Evolutionary conservation across 2,329 filamentous ascomycete genomes (phyloP).

Genomic region (Ceratocystis harringtonii): DNA sequence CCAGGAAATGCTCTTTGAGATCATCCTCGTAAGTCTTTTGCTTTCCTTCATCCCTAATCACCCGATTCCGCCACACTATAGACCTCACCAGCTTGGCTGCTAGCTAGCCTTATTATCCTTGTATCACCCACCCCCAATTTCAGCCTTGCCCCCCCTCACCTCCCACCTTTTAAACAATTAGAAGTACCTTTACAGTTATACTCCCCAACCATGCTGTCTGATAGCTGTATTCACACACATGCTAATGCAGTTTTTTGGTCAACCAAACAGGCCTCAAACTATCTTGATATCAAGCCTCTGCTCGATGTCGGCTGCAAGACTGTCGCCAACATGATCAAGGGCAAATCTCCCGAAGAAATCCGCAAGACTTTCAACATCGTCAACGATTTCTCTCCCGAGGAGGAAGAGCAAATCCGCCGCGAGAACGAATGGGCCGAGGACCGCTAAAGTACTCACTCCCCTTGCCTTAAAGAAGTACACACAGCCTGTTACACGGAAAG

Average conservation of each 20-base stretch:
- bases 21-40: conserved; percentile 61
- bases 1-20: conserved; percentile 99
- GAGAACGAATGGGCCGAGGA: conserved; percentile 91
- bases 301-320: conserved; percentile 99
- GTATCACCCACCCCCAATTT: not conserved
- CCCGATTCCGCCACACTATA: not conserved
- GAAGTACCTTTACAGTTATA: too few relatives aligned
- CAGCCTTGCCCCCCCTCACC: not conserved
- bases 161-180: too few relatives aligned
- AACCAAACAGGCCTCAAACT: conserved; percentile 66
- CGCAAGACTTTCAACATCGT: conserved; percentile 99
- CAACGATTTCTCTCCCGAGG: conserved; percentile 97
- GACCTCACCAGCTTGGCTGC: not conserved
- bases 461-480: not conserved
- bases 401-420: conserved; percentile 91
- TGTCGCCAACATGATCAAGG: conserved; percentile 99
- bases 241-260: too few relatives aligned
- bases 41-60: not conserved
- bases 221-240: too few relatives aligned
- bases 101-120: not conserved
- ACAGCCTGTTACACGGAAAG: not conserved
- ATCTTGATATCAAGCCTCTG: conserved; percentile 95
- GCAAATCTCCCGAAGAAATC: conserved; percentile 97
- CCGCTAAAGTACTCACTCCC: conserved; percentile 34
- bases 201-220: too few relatives aligned